Evolutionary conservation across 164 flowering plant species (phyloP).

Genomic region (Stephania yunnanensis): DNA sequence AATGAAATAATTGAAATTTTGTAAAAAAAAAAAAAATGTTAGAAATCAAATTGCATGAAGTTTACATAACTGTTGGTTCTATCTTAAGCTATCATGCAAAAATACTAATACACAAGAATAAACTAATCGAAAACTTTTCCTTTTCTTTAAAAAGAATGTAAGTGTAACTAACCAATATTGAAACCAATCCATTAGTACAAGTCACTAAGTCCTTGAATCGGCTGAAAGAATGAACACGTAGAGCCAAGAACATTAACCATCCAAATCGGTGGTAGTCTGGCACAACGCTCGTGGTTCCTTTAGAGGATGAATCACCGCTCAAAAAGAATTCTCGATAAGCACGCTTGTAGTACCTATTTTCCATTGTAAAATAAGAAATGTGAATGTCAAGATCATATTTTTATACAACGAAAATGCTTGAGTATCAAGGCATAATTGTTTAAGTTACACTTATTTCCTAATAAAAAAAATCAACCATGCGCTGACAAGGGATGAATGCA

Average conservation of each 20-base stretch:
- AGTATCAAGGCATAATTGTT: background rate
- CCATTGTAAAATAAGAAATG: background rate
- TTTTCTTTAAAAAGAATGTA: too few species aligned
- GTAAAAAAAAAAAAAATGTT: too few species aligned
- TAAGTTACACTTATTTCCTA: background rate
- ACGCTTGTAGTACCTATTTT: constrained; percentile 64
- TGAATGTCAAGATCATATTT: background rate
- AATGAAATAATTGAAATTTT: too few species aligned
- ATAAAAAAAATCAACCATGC: background rate
- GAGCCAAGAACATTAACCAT: constrained; percentile 89
- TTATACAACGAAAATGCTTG: background rate
- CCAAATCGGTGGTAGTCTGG: constrained; percentile 84
- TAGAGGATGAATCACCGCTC: constrained; percentile 28
- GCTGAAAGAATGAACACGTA: constrained; percentile 80
- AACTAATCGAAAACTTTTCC: too few species aligned
- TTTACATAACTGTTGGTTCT: too few species aligned
- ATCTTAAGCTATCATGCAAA: too few species aligned
- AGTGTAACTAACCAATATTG: constrained; percentile 66
- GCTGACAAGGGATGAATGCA: background rate
- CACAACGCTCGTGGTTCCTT: constrained; percentile 21
- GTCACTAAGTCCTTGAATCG: constrained; percentile 85
- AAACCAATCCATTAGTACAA: constrained; percentile 78
- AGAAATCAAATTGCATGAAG: too few species aligned
- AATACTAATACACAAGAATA: too few species aligned
- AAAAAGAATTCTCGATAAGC: constrained; percentile 57